These are phyloP conservation scores for Poronia punctata DNA, from an alignment of 495 filamentous ascomycete species.

Conservation along the genomic window DNA sequence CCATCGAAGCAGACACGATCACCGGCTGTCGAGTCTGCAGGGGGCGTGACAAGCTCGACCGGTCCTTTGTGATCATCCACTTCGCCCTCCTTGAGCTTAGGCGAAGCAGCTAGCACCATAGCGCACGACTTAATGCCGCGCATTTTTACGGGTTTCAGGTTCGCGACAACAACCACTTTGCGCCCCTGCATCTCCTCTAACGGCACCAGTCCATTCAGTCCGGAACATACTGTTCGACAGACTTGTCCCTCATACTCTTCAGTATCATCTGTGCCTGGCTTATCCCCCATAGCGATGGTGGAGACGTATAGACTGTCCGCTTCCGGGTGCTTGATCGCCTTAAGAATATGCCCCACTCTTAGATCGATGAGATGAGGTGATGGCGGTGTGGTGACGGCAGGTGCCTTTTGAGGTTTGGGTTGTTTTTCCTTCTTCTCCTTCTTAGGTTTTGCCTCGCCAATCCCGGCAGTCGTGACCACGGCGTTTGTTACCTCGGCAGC, in stretches of 20 bases:
- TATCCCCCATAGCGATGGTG: conserved; percentile 93
- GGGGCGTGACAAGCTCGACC: conserved; percentile 87
- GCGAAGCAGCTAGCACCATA: conserved; percentile 95
- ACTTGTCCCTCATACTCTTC: conserved; percentile 78
- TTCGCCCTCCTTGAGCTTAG: conserved; percentile 65
- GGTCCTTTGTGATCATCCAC: conserved; percentile 80
- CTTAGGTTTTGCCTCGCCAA: conserved; percentile 52
- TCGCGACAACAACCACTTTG: conserved; percentile 91
- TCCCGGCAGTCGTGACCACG: conserved; percentile 34
- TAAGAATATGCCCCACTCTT: conserved; percentile 92
- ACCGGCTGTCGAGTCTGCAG: conserved; percentile 68
- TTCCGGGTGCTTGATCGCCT: conserved; percentile 90
- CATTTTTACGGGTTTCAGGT: conserved; percentile 98
- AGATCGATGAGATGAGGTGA: conserved; percentile 87
- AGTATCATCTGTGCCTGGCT: conserved; percentile 78
- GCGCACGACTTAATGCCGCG: conserved; percentile 89
- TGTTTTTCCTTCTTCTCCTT: conserved; percentile 83
- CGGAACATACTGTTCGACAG: conserved; percentile 91
- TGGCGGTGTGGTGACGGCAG: conserved; percentile 60
- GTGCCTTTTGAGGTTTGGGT: conserved; percentile 59
- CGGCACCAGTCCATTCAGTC: conserved; percentile 85
- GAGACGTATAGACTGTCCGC: conserved; percentile 93
- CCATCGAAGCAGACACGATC: conserved; percentile 90
- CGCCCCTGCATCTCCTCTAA: conserved; percentile 93
- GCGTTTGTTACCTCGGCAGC: conserved; percentile 33